A percentile compares a stretch with the other conserved stretches of the same genome.
Conservation (phyloP, 75 land plant genomes). For the Ceratopteris richardii region DNA sequence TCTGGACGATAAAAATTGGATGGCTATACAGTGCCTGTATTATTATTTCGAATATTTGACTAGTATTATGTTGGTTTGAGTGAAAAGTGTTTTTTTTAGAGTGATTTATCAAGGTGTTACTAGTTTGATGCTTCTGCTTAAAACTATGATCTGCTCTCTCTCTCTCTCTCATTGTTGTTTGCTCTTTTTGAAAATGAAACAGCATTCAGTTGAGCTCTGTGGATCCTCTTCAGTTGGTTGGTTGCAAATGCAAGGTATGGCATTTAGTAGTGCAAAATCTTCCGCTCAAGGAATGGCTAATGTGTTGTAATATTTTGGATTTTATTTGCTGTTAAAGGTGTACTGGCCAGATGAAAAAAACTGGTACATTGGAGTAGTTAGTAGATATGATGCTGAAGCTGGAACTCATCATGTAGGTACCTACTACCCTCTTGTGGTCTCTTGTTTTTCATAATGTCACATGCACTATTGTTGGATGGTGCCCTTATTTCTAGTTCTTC, state of each 20-base stretch:
- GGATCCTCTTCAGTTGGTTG: slow-evolving; percentile 42
- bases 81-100: too few relatives aligned
- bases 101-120: too few relatives aligned
- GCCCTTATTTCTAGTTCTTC: neutral
- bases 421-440: neutral
- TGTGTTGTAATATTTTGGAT: neutral
- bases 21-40: too few relatives aligned
- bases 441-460: neutral
- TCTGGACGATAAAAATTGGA: too few relatives aligned
- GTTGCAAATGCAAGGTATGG: slow-evolving; percentile 34
- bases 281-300: neutral
- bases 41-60: too few relatives aligned
- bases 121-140: too few relatives aligned
- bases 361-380: slow-evolving; percentile 59
- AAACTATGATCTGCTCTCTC: too few relatives aligned
- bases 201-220: slow-evolving; percentile 18
- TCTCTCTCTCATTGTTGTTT: neutral
- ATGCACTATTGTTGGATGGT: neutral
- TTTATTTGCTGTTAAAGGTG: slow-evolving; percentile 24
- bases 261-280: slow-evolving; percentile 3
- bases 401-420: slow-evolving; percentile 43
- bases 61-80: too few relatives aligned
- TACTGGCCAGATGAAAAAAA: slow-evolving; percentile 70
- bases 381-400: slow-evolving; percentile 32
- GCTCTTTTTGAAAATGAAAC: slow-evolving; percentile 3